These are phyloP conservation scores for Geoglossum cookeanum DNA, from an alignment of 2,329 filamentous ascomycete genomes.

Conservation along the genomic window DNA sequence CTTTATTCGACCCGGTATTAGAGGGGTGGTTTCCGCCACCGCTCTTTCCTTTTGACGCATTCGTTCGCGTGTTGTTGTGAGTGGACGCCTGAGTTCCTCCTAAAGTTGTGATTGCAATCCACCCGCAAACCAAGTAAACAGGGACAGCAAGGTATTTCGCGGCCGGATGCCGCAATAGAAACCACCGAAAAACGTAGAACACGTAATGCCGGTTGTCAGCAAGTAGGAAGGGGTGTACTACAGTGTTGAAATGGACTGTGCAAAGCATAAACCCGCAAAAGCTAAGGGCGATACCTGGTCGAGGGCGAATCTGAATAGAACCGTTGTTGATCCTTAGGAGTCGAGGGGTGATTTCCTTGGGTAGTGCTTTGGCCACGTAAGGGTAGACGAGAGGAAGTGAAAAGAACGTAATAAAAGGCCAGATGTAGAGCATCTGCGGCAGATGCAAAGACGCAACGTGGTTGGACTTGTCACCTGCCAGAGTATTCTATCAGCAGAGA, in stretches of 20 bases:
- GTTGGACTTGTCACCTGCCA: conserved; percentile 72
- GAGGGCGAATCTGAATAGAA: conserved; percentile 17
- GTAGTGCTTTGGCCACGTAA: conserved; percentile 25
- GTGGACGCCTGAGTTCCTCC: conserved; percentile 21
- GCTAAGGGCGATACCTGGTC: conserved; percentile 18
- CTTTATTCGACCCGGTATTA: conserved; percentile 11
- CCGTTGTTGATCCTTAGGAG: conserved; percentile 14
- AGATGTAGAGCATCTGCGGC: conserved; percentile 88
- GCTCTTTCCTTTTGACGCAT: not conserved
- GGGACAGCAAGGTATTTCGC: conserved; percentile 49
- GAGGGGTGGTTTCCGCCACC: conserved; percentile 7
- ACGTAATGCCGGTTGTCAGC: conserved; percentile 95
- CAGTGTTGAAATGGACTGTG: conserved; percentile 64
- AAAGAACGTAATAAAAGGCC: conserved; percentile 79
- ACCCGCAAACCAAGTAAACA: conserved; percentile 52
- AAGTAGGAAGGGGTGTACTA: conserved; percentile 86
- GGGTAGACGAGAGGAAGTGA: conserved; percentile 58
- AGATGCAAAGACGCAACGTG: conserved; percentile 79
- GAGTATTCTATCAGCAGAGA: conserved; percentile 12
- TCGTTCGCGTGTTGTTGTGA: conserved; percentile 4
- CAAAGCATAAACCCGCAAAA: conserved; percentile 25
- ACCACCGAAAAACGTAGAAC: conserved; percentile 85
- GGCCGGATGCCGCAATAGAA: conserved; percentile 44
- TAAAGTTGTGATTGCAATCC: conserved; percentile 46
- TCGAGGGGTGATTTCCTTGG: conserved; percentile 12